These are phyloP conservation scores for Aquanectria penicillioides DNA, from an alignment of 2,329 filamentous ascomycete genomes.

Conservation along the genomic window DNA sequence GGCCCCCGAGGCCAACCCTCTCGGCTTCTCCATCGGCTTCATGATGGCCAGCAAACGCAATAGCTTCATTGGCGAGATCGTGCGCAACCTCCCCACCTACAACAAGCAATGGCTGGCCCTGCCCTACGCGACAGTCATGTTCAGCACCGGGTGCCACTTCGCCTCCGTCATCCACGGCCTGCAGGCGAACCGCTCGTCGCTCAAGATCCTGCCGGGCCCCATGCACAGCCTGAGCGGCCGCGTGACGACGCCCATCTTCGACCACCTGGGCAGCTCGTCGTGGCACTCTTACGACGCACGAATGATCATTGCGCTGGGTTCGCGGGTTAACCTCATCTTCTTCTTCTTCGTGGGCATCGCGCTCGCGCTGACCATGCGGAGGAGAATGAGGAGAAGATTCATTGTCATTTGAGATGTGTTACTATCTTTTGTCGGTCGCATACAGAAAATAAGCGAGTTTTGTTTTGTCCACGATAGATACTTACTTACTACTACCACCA, in stretches of 20 bases:
- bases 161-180: neutral
- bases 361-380: no score
- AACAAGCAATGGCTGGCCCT: neutral
- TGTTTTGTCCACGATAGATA: no score
- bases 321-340: no score
- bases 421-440: no score
- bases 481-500: no score
- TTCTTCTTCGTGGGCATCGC: no score
- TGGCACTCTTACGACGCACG: neutral
- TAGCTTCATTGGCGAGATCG: neutral
- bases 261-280: neutral
- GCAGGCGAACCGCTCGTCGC: neutral
- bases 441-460: no score
- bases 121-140: neutral
- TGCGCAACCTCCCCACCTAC: neutral
- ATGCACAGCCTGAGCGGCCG: neutral
- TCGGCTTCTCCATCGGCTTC: neutral
- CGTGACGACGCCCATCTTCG: neutral
- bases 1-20: neutral
- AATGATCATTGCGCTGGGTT: neutral
- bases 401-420: no score
- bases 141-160: neutral
- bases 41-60: neutral
- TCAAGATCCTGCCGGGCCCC: neutral
- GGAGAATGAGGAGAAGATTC: no score